Base-by-base conservation (phyloP, 2,329 filamentous ascomycete species). In the Colletotrichum sp. region DNA sequence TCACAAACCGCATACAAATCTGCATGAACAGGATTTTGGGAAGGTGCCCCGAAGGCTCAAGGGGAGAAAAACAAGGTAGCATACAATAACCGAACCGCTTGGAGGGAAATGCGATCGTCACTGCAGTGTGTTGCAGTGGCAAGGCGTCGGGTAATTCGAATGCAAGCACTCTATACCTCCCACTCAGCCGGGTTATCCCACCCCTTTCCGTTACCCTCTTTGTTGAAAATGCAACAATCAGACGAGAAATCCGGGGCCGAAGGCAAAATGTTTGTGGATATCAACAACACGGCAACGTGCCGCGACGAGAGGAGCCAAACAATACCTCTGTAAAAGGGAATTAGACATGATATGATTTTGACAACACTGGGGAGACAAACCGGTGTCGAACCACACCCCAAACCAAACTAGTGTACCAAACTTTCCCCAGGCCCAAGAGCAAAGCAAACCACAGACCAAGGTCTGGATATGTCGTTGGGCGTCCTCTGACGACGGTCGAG, bases 141-240 rank as follows among this genome's bases (percentile, higher is more conserved):
- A 49, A 34, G 24, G 24, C 34, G 28, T 62, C 68, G 67, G 67
- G 49, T 30, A 49, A 16, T 60, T 70, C 34, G 30, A 32, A 62
- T 70, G 67, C 67, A 70, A 62, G 57, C 67, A 52, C 67, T 70
- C 57, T 70, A 70, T 70, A 13, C 55, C 30, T 69, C 32, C 67
- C 55, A 62, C 24, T 52, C 67, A n/a, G 57, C 34, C 24, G 67
- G 57, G 67, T 63, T 21, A 3, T 32, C 3, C 59, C 26, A 62
- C 21, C 15, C 30, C 30, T 39, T 21, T 7, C 15, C 4, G 15
- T 15, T 34, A 13, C n/a, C 30, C 26, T 26, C 10, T 28, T 30
- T 26, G 24, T n/a, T 4, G 55, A 59, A 10, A 59, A 16, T 59
- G 26, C 24, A 59, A 39, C 15, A 44, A 49, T 49, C 21, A 4